phyloP scores from a whole-genome alignment of 352 stramenopile species.

The Pythium folliculosum region DNA sequence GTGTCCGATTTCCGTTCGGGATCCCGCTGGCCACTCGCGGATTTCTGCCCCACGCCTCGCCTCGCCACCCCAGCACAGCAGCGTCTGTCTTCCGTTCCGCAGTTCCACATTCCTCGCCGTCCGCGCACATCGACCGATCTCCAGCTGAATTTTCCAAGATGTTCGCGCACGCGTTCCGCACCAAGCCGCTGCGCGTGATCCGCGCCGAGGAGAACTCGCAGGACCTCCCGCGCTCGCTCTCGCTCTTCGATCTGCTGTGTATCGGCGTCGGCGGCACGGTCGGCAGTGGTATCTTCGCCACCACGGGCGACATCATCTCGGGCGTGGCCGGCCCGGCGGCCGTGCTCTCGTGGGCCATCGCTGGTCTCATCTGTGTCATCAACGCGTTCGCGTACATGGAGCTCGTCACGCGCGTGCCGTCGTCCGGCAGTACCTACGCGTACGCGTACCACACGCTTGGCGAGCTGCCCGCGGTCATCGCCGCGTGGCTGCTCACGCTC shows the following conservation, averaged over 20 bases:
- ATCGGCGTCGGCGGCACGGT: constrained; percentile 92
- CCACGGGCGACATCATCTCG: constrained; percentile 74
- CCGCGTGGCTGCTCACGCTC: constrained; percentile 85
- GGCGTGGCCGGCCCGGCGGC: constrained; percentile 75
- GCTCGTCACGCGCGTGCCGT: constrained; percentile 84
- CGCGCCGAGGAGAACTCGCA: constrained; percentile 69
- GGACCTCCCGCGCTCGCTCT: constrained; percentile 67
- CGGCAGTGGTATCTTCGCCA: constrained; percentile 92
- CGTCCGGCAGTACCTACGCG: constrained; percentile 89
- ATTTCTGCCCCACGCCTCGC: too few species aligned
- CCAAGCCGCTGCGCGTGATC: constrained; percentile 76
- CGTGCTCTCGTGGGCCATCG: constrained; percentile 81
- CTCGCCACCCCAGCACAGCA: too few species aligned
- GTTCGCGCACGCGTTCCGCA: constrained; percentile 37
- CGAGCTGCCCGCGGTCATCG: constrained; percentile 90
- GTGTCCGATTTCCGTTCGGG: too few species aligned
- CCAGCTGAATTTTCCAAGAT: too few species aligned
- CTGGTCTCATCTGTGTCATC: constrained; percentile 74
- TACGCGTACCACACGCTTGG: constrained; percentile 93
- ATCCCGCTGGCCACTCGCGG: too few species aligned
- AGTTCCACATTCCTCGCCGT: too few species aligned
- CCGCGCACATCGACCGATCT: too few species aligned
- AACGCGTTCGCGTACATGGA: constrained; percentile 92
- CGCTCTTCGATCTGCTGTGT: constrained; percentile 89
- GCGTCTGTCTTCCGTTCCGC: too few species aligned